Percentiles rank a stretch among this genome's conserved stretches.
Evolutionary conservation across 208 protist genomes (phyloP).

Genomic region (Trichomonas gallinae): DNA sequence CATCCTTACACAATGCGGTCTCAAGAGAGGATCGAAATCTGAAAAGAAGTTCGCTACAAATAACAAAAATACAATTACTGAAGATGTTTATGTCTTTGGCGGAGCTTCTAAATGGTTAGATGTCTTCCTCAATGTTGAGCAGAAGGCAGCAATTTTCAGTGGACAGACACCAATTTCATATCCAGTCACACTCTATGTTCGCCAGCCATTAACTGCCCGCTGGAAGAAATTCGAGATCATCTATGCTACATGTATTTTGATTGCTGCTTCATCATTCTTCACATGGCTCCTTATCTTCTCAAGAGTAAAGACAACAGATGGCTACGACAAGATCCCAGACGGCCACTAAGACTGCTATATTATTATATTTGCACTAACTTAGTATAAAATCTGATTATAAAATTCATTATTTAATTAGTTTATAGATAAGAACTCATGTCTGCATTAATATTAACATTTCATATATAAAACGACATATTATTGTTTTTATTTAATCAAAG

Average conservation of each 20-base stretch:
- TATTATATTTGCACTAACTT: not conserved
- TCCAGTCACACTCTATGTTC: not conserved
- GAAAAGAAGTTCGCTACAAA: not conserved
- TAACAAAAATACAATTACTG: not conserved
- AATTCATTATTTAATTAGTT: not conserved
- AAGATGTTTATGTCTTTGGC: not conserved
- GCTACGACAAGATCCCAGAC: not conserved
- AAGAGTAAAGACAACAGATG: not conserved
- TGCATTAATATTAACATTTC: not conserved
- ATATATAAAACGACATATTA: not conserved
- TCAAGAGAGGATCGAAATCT: not conserved
- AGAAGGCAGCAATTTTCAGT: not conserved
- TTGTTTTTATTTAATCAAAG: too few relatives aligned
- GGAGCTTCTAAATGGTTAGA: not conserved
- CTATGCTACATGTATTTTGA: not conserved
- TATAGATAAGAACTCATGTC: not conserved
- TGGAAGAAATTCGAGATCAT: conserved; percentile 8
- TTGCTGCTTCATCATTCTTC: not conserved
- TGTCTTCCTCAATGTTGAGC: not conserved
- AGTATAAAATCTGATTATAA: not conserved
- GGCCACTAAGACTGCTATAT: not conserved
- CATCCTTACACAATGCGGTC: not conserved
- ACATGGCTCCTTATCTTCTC: not conserved
- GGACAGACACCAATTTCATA: not conserved
- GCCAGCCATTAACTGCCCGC: not conserved